phyloP scores from a whole-genome alignment of 371 early-diverging fungal genomes.

The Saksenaea vasiformis region DNA sequence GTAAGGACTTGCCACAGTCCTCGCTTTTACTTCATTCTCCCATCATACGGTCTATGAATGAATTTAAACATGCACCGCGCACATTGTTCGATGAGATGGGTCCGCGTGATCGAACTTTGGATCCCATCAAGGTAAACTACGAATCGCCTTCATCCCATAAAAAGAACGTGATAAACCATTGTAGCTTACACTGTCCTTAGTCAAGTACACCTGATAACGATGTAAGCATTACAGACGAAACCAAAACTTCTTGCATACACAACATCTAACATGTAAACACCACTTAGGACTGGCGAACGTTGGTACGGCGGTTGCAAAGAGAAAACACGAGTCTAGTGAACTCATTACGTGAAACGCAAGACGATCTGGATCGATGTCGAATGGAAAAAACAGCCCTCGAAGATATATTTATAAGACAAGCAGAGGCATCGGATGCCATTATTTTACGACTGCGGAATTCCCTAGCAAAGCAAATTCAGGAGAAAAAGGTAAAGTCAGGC shows the following conservation, averaged over 20 bases:
- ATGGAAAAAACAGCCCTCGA: neutral
- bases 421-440: neutral
- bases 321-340: constrained; percentile 12
- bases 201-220: neutral
- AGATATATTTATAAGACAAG: neutral
- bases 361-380: constrained; percentile 5
- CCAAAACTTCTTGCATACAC: neutral
- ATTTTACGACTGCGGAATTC: neutral
- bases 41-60: neutral
- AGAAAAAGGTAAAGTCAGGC: neutral
- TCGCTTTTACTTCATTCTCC: constrained; percentile 10
- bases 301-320: constrained; percentile 15
- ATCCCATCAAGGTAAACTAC: neutral
- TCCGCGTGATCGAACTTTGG: neutral
- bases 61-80: constrained; percentile 14
- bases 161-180: neutral
- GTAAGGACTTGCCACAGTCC: constrained; percentile 20
- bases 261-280: neutral
- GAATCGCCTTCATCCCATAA: neutral
- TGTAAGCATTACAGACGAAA: neutral
- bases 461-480: neutral
- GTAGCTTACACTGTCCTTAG: neutral
- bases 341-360: constrained; percentile 1
- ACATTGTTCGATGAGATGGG: constrained; percentile 17
- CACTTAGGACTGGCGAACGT: constrained; percentile 13